phyloP scores from a whole-genome alignment of 2,329 filamentous ascomycete genomes.

The Claviceps maximensis region DNA sequence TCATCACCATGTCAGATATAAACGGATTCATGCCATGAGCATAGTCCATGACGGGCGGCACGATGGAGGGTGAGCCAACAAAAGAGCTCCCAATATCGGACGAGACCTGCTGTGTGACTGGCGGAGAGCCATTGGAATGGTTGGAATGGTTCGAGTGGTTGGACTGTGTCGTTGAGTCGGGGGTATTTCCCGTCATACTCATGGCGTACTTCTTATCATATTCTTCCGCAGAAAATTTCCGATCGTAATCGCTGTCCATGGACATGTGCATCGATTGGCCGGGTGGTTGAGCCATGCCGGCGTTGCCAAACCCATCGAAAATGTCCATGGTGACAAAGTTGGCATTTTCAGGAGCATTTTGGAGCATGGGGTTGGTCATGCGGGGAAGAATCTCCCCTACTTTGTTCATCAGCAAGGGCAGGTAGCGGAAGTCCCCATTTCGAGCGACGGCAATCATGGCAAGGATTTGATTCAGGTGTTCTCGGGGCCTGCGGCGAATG shows the following conservation, averaged over 20 bases:
- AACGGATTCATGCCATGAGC: slow-evolving; percentile 31
- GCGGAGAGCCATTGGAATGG: slow-evolving; percentile 17
- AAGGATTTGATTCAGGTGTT: slow-evolving; percentile 59
- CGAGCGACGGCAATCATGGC: slow-evolving; percentile 56
- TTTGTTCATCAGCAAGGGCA: slow-evolving; percentile 65
- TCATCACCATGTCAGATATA: slow-evolving; percentile 43
- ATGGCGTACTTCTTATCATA: slow-evolving; percentile 26
- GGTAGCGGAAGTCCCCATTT: slow-evolving; percentile 62
- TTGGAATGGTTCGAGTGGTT: slow-evolving; percentile 21
- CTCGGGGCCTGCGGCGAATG: slow-evolving; percentile 56
- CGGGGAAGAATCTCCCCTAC: slow-evolving; percentile 57
- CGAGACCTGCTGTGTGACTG: slow-evolving; percentile 13
- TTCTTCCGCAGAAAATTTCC: slow-evolving; percentile 30
- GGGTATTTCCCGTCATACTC: slow-evolving; percentile 22
- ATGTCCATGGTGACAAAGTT: slow-evolving; percentile 44
- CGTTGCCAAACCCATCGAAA: slow-evolving; percentile 53
- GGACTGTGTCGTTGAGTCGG: slow-evolving; percentile 20
- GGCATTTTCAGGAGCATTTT: slow-evolving; percentile 41
- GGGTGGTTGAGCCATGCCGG: slow-evolving; percentile 43
- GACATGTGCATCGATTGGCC: slow-evolving; percentile 26
- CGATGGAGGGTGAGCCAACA: slow-evolving; percentile 37
- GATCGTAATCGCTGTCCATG: slow-evolving; percentile 34
- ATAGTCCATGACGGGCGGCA: slow-evolving; percentile 41
- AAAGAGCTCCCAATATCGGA: slow-evolving; percentile 35
- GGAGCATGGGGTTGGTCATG: slow-evolving; percentile 46